Evolutionary conservation across 129 eudicot species (phyloP).

Genomic region (Gnaphalium uliginosum): DNA sequence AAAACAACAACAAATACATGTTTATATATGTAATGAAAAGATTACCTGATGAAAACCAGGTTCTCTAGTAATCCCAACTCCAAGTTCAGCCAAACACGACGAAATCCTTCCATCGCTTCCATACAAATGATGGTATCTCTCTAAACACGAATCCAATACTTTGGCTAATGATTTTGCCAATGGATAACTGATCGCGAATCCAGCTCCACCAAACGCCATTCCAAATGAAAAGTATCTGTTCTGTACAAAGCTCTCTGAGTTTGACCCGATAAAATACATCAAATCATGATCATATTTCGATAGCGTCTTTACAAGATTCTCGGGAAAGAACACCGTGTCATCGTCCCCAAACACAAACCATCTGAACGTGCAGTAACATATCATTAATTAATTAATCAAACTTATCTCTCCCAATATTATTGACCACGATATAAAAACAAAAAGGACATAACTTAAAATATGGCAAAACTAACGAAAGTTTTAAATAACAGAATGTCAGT

Average conservation of each 20-base stretch:
- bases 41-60: conserved; percentile 90
- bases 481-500: neutral
- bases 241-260: conserved; percentile 63
- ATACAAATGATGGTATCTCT: conserved; percentile 71
- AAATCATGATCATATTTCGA: conserved; percentile 75
- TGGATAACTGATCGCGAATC: conserved; percentile 87
- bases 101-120: conserved; percentile 86
- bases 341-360: conserved; percentile 95
- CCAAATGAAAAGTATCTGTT: conserved; percentile 54
- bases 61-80: conserved; percentile 66
- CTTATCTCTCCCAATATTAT: too few species aligned
- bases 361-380: conserved; percentile 18
- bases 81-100: conserved; percentile 83
- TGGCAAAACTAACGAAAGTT: neutral
- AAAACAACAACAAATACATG: neutral
- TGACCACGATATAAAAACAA: too few species aligned
- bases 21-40: neutral
- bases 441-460: too few species aligned
- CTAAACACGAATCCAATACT: conserved; percentile 81
- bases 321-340: conserved; percentile 73
- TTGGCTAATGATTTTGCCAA: conserved; percentile 71
- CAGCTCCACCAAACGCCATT: conserved; percentile 93
- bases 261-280: conserved; percentile 72
- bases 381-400: neutral
- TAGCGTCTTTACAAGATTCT: conserved; percentile 66